Base-by-base conservation (phyloP, 2,329 filamentous ascomycete genomes). In the Ceratocystis eucalypticola region DNA sequence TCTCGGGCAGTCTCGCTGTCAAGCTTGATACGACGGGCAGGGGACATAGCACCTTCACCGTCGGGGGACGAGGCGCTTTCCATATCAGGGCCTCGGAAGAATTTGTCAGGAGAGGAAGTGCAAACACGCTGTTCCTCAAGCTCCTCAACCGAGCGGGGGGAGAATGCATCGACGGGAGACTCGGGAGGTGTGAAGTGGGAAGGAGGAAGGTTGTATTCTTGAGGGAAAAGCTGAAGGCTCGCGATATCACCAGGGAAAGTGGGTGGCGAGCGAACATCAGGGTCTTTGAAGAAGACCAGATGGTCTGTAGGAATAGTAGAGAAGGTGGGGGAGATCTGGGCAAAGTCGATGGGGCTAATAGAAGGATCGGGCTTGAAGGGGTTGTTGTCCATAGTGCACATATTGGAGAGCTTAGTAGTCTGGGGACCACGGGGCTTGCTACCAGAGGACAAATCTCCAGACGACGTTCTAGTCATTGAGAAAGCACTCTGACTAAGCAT, bases 1-100 rank as follows among this genome's bases (percentile, higher is more conserved):
- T 86, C 83, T 72, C 84, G 76, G 41, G 84, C 84, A 70, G 80
- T 80, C 74, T 84, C 82, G 72, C 79, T 79, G 57, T 84, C 82
- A 67, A 75, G 78, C 73, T 76, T 79, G 68, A 78, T 74, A 68
- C 80, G 80, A 70, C 80, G 80, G 61, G 76, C 73, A 64, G 72
- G 70, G 71, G 79, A 81, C 61, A 78, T 71, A 65, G 77, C 73
- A 70, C 44, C 46, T n/a, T 41, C 55, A 45, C 55, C 46, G 75
- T 68, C 75, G 74, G 64, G 53, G 15, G 20, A 41, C 30, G 44
- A 25, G 1, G 64, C 15, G 10, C 7, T 12, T n/a, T 66, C 66
- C 22, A 25, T 44, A 7, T 65, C 66, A 6, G 66, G 50, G 17
- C 67, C 74, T 71, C 57, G 77, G 70, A 76, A 78, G 70, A 74